A percentile compares a stretch with the other conserved stretches of the same genome.
Conservation (phyloP, 2,329 filamentous ascomycete genomes). For the Penicillium olsonii region DNA sequence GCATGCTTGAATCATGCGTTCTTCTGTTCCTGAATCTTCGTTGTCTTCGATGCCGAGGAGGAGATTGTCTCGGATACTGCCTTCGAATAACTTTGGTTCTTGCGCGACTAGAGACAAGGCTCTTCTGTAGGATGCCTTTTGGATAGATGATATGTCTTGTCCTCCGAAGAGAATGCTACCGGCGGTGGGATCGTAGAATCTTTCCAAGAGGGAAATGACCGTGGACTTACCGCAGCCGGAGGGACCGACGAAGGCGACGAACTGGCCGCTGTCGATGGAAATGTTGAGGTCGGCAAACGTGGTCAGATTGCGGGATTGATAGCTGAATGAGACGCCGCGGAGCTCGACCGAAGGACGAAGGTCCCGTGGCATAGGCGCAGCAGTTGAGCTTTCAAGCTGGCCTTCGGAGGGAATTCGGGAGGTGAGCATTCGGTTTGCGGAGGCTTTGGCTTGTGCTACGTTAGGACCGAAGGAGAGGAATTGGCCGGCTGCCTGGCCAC, state of each 20-base stretch:
- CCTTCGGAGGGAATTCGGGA: conserved; percentile 18
- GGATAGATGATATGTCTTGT: conserved; percentile 30
- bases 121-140: conserved; percentile 33
- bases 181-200: conserved; percentile 46
- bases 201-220: conserved; percentile 37
- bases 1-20: conserved; percentile 50
- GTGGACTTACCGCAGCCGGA: conserved; percentile 53
- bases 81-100: conserved; percentile 49
- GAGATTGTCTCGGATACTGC: conserved; percentile 51
- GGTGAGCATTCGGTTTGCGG: conserved; percentile 39
- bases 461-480: conserved; percentile 68
- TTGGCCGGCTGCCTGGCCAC: conserved; percentile 66
- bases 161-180: conserved; percentile 42
- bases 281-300: conserved; percentile 36
- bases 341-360: conserved; percentile 34
- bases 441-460: conserved; percentile 41
- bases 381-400: not conserved
- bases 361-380: not conserved
- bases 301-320: conserved; percentile 32
- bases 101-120: conserved; percentile 42
- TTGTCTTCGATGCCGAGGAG: conserved; percentile 45
- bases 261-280: conserved; percentile 42
- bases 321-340: conserved; percentile 38
- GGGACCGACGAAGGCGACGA: conserved; percentile 50
- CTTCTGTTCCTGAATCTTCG: conserved; percentile 31